Evolutionary conservation across 83 land plant species (phyloP).

Genomic region (Isoetes engelmannii): DNA sequence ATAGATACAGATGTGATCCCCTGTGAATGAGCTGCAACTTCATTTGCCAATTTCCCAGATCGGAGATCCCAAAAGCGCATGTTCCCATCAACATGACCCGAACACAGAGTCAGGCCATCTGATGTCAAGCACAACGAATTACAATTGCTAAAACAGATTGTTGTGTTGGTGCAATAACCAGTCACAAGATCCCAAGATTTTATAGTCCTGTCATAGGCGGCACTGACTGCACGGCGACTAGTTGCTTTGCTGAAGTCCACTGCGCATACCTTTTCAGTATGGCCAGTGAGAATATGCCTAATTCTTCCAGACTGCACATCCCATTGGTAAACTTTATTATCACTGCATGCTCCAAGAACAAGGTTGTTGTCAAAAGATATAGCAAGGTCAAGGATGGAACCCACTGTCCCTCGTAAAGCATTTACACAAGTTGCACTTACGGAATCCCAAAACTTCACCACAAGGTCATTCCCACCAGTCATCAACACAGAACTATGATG

Average conservation of each 20-base stretch:
- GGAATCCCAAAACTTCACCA: constrained; percentile 75
- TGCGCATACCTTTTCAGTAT: constrained; percentile 74
- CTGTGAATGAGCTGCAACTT: constrained; percentile 79
- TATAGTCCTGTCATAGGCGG: constrained; percentile 76
- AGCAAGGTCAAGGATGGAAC: constrained; percentile 76
- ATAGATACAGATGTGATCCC: constrained; percentile 77
- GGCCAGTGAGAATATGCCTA: constrained; percentile 86
- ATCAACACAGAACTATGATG: constrained; percentile 47
- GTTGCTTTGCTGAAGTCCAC: constrained; percentile 71
- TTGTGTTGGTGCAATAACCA: constrained; percentile 72
- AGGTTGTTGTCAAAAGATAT: constrained; percentile 63
- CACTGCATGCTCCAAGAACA: constrained; percentile 79
- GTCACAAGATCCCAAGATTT: constrained; percentile 87
- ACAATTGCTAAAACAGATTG: constrained; percentile 73
- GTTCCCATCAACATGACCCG: constrained; percentile 92
- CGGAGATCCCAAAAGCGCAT: constrained; percentile 79
- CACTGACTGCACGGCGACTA: constrained; percentile 56
- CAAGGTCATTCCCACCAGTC: constrained; percentile 79
- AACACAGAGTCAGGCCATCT: constrained; percentile 71
- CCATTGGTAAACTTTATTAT: constrained; percentile 82
- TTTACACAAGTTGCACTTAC: constrained; percentile 33
- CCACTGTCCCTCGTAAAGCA: constrained; percentile 62
- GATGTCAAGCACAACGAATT: constrained; percentile 67
- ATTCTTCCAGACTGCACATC: constrained; percentile 64
- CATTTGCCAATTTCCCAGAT: constrained; percentile 61